These are phyloP conservation scores for Cryptococcus maquisensis DNA, from an alignment of 1,284 basidiomycete species.

Conservation along the genomic window DNA sequence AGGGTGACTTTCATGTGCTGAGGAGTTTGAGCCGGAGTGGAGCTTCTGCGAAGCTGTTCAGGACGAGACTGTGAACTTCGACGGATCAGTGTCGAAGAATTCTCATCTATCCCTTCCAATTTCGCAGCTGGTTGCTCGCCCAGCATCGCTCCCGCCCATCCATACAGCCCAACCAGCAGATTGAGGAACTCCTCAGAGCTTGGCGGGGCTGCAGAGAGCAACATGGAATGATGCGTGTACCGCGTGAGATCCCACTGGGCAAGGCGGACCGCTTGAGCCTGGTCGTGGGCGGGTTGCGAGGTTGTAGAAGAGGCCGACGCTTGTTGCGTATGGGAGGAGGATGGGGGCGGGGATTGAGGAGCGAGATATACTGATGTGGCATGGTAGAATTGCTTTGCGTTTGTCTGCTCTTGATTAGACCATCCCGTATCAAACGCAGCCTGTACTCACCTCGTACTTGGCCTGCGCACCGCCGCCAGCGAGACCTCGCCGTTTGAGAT, in stretches of 20 bases:
- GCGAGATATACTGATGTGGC: slow-evolving; percentile 38
- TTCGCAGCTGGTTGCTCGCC: slow-evolving; percentile 18
- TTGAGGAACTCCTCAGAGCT: slow-evolving; percentile 44
- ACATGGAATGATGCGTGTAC: slow-evolving; percentile 44
- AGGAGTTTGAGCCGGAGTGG: not conserved
- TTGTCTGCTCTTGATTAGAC: slow-evolving; percentile 17
- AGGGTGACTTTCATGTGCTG: slow-evolving; percentile 27
- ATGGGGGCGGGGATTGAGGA: slow-evolving; percentile 12
- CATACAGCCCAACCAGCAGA: slow-evolving; percentile 41
- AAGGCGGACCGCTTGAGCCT: slow-evolving; percentile 35
- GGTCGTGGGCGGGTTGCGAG: slow-evolving; percentile 20
- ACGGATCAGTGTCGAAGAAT: not conserved
- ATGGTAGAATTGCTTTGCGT: slow-evolving; percentile 43
- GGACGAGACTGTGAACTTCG: not conserved
- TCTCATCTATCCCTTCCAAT: not conserved
- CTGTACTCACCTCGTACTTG: slow-evolving; percentile 42
- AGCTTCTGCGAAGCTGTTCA: not conserved
- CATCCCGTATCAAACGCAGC: not conserved
- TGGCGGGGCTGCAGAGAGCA: slow-evolving; percentile 46
- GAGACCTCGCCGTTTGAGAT: slow-evolving; percentile 42
- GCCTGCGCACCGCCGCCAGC: slow-evolving; percentile 37
- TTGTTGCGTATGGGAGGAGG: slow-evolving; percentile 4
- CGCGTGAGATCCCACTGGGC: slow-evolving; percentile 44
- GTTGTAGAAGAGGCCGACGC: slow-evolving; percentile 2
- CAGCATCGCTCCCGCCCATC: slow-evolving; percentile 39